Evolutionary conservation across 108 stramenopile genomes (phyloP), one percentile per base, ranked within the genome.

Genomic region (Heterococcus sp.): DNA sequence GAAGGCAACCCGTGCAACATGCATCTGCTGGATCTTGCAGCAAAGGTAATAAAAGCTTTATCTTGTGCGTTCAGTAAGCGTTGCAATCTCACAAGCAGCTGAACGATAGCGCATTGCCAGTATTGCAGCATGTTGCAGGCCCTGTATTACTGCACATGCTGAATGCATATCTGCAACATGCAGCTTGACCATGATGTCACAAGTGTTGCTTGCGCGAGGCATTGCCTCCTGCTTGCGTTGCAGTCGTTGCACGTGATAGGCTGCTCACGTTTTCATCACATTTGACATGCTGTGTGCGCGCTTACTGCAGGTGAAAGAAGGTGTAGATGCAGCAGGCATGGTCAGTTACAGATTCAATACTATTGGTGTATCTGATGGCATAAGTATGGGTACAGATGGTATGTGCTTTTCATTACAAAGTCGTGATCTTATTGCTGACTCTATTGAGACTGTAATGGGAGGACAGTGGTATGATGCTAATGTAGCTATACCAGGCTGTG

Each of bases 1-100:
- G 96, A 97, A 82, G 97, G 97, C 32, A 98, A 98, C 85, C 97
- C 97, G 2, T 98, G 97, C 87, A 98, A 98, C 89, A 98, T 98
- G 97, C 96, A 97, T 77, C 89, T 98, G 38, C 87, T 96, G 66
- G 94, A 95, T 63, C 90, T 98, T 5, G 93, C 93, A 21, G 92
- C 92, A 70, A 65, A 74, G 72, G 76, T 76, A 40, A 76, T 26
- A 68, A 68, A 32, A 32, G 67, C 67, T 4, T 68, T 28, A 32
- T 28, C 30, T 68, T 8, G 30, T 68, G 67, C 32, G 3, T 32
- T n/a, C n/a, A n/a, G n/a, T n/a, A n/a, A n/a, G n/a, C n/a, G n/a
- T n/a, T n/a, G n/a, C n/a, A n/a, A n/a, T n/a, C n/a, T n/a, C n/a
- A n/a, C n/a, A n/a, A n/a, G n/a, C n/a, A n/a, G n/a, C n/a, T n/a